A percentile compares a stretch with the other conserved stretches of the same genome.
These are phyloP conservation scores for Priceomyces carsonii DNA, from an alignment of 805 yeast species.

Conservation along the genomic window DNA sequence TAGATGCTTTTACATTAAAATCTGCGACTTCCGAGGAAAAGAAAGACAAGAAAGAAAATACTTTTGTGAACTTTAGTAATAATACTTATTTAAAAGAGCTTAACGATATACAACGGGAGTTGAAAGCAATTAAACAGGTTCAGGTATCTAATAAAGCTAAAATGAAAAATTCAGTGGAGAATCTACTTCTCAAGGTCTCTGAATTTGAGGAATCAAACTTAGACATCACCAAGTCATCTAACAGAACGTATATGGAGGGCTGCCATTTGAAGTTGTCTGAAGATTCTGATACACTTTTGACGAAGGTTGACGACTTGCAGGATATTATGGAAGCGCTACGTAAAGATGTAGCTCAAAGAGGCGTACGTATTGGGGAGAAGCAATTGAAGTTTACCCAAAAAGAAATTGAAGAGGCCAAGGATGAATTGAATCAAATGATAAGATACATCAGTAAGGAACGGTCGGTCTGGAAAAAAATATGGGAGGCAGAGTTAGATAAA, in stretches of 20 bases:
- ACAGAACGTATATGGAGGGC: conserved; percentile 66
- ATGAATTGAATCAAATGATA: conserved; percentile 53
- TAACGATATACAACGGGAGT: conserved; percentile 54
- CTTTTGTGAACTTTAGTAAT: too few relatives aligned
- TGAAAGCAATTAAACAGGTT: conserved; percentile 59
- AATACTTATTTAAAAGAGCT: conserved; percentile 29
- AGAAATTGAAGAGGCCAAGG: conserved; percentile 62
- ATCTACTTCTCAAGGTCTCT: conserved; percentile 46
- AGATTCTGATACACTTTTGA: conserved; percentile 72
- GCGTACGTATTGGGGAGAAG: conserved; percentile 75
- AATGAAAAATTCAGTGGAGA: conserved; percentile 44
- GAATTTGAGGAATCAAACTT: conserved; percentile 53
- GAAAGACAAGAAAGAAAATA: conserved; percentile 1
- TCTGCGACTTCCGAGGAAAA: too few relatives aligned
- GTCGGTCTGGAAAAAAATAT: conserved; percentile 82
- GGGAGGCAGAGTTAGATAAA: conserved; percentile 89
- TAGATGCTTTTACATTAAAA: conserved; percentile 13
- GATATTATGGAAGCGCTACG: conserved; percentile 88
- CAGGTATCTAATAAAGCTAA: conserved; percentile 45
- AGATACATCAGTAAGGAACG: conserved; percentile 67
- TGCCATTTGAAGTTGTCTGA: conserved; percentile 73
- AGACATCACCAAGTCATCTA: conserved; percentile 34
- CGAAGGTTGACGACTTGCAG: conserved; percentile 86
- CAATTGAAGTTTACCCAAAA: conserved; percentile 66
- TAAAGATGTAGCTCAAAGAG: conserved; percentile 89